Evolutionary conservation across 129 eudicot species (phyloP), one percentile per base, ranked within the genome.

Genomic region (Arctium lappa): DNA sequence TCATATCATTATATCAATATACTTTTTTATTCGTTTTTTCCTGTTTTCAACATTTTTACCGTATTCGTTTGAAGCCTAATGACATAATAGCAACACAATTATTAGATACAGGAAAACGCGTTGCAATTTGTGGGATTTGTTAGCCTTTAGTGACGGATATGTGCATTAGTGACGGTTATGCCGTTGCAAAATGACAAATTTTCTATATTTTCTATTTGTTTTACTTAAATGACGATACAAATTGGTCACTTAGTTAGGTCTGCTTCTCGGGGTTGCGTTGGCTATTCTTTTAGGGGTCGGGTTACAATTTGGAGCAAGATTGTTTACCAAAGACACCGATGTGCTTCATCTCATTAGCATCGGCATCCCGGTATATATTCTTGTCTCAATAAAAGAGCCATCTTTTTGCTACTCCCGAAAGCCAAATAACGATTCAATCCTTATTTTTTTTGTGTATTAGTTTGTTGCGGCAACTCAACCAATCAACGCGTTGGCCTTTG

Each of bases 401-500:
- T 39, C 1, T 39, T 78, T 40, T 9, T 3, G 1, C 62, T 73
- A 40, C 72, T 13, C 32, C 33, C 6, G n/a, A 16, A 76, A 16
- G 29, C 33, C 70, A 73, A 31, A 13, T 71, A 72, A 83, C 13
- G 4, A 22, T 72, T 22, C 0, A 46, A 34, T 78, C 6, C 30
- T 33, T n/a, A n/a, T 37, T 2, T 56, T 34, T 48, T 18, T 32
- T 73, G 5, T 8, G 30, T 74, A 33, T 74, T 86, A 94, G 97
- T 94, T 94, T 86, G 94, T 91, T 16, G 97, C 98, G 42, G 93
- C 86, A 73, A 90, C 97, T 74, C 98, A 94, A 60, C 98, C 98
- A 27, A 81, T 94, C 66, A 91, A 94, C 34, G 90, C 94, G 3
- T 36, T 94, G 79, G 97, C 98, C 37, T 94, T 94, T 85, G 98